Conservation (phyloP, 345 rosid genomes). For the Citrus mangshanensis region DNA sequence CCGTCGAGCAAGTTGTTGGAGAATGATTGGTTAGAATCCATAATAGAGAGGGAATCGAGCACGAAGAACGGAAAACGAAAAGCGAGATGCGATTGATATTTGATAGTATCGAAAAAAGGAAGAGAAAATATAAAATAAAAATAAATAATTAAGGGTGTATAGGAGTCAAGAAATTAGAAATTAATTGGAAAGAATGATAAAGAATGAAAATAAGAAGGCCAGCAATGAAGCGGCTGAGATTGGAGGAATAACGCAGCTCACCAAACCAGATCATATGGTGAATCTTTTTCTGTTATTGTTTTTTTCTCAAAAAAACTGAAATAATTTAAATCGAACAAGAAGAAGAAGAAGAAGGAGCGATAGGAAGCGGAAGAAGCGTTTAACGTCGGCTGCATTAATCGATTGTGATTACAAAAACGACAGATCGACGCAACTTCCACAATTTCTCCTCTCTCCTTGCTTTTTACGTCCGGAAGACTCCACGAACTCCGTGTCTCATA, state of each 20-base stretch:
- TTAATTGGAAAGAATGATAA: constrained; percentile 44
- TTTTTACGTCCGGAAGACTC: neutral
- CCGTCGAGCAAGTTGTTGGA: constrained; percentile 23
- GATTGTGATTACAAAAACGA: too few species aligned
- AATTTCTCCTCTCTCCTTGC: neutral
- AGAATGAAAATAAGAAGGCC: constrained; percentile 48
- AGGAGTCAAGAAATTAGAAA: constrained; percentile 61
- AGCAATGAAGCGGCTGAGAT: constrained; percentile 62
- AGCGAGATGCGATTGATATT: too few species aligned
- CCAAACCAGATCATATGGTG: constrained; percentile 50
- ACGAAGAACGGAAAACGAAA: neutral
- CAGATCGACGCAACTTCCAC: neutral
- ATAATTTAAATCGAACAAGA: neutral
- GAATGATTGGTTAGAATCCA: constrained; percentile 36
- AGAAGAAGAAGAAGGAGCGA: neutral
- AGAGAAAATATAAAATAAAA: neutral
- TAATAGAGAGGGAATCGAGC: constrained; percentile 4
- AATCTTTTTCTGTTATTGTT: neutral
- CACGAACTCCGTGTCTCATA: neutral
- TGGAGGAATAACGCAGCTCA: constrained; percentile 47
- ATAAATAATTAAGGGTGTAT: constrained; percentile 38
- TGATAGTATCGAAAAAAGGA: neutral
- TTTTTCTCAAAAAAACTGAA: neutral
- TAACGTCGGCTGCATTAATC: constrained; percentile 5
- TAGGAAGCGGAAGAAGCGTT: neutral